Evolutionary conservation across 2,329 filamentous ascomycete genomes (phyloP).

Genomic region (Ascochyta pisi): DNA sequence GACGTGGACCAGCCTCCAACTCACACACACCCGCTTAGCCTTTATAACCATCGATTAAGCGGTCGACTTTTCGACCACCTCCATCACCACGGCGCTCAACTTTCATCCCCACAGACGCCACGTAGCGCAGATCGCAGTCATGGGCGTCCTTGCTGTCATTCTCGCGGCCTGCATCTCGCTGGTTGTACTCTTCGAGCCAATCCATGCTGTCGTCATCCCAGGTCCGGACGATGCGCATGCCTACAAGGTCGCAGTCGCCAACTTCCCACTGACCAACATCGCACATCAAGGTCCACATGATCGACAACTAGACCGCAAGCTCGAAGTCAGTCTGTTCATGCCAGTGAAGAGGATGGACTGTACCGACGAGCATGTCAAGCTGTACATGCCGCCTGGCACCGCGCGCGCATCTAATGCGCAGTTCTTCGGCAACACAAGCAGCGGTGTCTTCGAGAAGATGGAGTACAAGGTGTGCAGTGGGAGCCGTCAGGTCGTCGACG

Average conservation of each 20-base stretch:
- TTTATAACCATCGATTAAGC: neutral
- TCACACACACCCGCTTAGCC: neutral
- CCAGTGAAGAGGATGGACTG: constrained; percentile 24
- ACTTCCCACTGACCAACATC: constrained; percentile 20
- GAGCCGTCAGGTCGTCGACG: constrained; percentile 11
- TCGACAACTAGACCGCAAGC: constrained; percentile 10
- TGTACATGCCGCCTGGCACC: constrained; percentile 31
- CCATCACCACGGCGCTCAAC: constrained; percentile 5
- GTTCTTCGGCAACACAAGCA: constrained; percentile 31
- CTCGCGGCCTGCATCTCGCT: constrained; percentile 2
- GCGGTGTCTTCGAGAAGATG: constrained; percentile 29
- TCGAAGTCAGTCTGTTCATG: constrained; percentile 35
- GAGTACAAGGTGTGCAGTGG: constrained; percentile 27
- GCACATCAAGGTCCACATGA: constrained; percentile 13
- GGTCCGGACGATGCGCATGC: constrained; percentile 21
- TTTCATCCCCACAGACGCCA: neutral
- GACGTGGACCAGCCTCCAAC: neutral
- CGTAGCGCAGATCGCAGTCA: constrained; percentile 7
- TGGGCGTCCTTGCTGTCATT: constrained; percentile 2
- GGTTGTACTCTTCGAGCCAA: constrained; percentile 3
- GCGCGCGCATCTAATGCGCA: constrained; percentile 28
- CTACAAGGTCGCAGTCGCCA: constrained; percentile 25
- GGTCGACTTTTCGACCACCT: constrained; percentile 9
- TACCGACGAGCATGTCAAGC: constrained; percentile 15
- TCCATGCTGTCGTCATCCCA: constrained; percentile 21